Evolutionary conservation across 345 rosid species (phyloP).

Genomic region (Draba incana): DNA sequence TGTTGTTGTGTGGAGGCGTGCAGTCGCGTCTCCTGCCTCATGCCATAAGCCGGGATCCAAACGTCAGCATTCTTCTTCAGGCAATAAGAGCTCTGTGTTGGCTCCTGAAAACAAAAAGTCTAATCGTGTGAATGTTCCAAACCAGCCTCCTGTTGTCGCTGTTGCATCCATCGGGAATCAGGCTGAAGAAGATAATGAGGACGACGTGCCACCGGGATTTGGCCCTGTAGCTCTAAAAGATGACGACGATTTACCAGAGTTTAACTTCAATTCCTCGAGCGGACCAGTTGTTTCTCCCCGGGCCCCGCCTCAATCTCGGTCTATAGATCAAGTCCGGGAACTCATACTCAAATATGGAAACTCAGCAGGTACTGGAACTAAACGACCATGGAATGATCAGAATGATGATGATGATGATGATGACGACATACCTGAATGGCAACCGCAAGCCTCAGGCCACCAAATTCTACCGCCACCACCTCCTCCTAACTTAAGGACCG

Average conservation of each 20-base stretch:
- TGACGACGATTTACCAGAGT: constrained; percentile 93
- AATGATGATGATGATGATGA: constrained; percentile 62
- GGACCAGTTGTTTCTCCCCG: constrained; percentile 29
- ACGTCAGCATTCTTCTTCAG: constrained; percentile 44
- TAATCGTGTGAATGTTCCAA: constrained; percentile 11
- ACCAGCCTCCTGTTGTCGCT: constrained; percentile 23
- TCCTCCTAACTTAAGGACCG: constrained; percentile 1
- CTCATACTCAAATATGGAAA: constrained; percentile 88
- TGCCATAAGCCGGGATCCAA: constrained; percentile 47
- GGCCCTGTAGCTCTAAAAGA: constrained; percentile 67
- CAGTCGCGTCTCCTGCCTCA: constrained; percentile 52
- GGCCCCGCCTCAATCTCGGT: constrained; percentile 31
- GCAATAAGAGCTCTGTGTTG: constrained; percentile 28
- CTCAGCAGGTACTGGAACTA: constrained; percentile 41
- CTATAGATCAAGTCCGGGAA: constrained; percentile 70
- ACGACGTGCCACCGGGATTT: constrained; percentile 90
- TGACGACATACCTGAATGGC: constrained; percentile 97
- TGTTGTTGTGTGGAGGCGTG: constrained; percentile 88
- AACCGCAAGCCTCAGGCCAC: constrained; percentile 51
- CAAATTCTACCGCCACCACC: constrained; percentile 22
- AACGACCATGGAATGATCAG: constrained; percentile 57
- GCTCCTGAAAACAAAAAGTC: constrained; percentile 29
- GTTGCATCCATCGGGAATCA: constrained; percentile 20
- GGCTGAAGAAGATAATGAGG: constrained; percentile 17
- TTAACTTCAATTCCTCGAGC: constrained; percentile 46